phyloP scores from a whole-genome alignment of 2,329 filamentous ascomycete genomes.

The Dothistroma septosporum region DNA sequence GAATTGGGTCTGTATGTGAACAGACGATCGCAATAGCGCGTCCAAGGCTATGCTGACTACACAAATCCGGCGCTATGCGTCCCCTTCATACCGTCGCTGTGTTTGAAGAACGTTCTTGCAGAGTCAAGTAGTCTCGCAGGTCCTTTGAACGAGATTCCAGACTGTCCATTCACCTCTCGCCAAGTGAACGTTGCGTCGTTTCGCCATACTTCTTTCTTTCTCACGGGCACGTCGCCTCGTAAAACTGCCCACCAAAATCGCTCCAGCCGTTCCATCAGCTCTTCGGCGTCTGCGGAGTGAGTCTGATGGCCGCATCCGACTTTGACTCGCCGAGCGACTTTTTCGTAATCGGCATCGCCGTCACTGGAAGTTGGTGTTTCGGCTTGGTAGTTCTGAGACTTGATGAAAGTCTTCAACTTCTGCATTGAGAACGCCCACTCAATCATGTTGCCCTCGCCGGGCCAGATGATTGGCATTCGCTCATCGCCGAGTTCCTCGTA shows the following conservation, averaged over 20 bases:
- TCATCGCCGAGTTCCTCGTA: constrained; percentile 38
- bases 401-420: constrained; percentile 35
- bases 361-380: background rate
- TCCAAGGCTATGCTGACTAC: background rate
- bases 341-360: constrained; percentile 24
- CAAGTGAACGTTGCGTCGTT: constrained; percentile 38
- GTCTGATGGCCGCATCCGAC: constrained; percentile 38
- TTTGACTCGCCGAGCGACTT: constrained; percentile 24
- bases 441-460: constrained; percentile 37
- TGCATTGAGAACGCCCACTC: constrained; percentile 39
- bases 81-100: background rate
- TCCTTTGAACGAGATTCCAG: constrained; percentile 36
- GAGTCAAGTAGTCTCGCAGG: constrained; percentile 34
- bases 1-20: background rate
- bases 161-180: constrained; percentile 32
- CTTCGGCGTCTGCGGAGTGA: constrained; percentile 35
- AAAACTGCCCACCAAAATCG: constrained; percentile 35
- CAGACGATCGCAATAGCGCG: background rate
- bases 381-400: constrained; percentile 31
- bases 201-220: constrained; percentile 27
- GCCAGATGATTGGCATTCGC: constrained; percentile 39
- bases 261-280: constrained; percentile 36
- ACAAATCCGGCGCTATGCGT: background rate
- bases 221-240: constrained; percentile 34
- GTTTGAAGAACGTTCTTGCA: constrained; percentile 31